phyloP scores from a whole-genome alignment of 2,329 filamentous ascomycete genomes.

The Penicillium sp. region DNA sequence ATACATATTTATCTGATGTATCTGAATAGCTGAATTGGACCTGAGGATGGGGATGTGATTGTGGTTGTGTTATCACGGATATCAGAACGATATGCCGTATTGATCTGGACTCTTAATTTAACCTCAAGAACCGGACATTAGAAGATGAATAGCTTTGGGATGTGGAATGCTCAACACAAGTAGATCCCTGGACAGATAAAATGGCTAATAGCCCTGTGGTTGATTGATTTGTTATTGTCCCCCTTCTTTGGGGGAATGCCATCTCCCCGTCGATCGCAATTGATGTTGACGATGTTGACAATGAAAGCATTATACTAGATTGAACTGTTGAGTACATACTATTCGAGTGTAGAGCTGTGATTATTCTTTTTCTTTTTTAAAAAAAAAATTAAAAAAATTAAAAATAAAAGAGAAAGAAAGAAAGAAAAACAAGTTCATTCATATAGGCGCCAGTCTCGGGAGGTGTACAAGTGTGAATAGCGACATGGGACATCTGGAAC shows the following conservation, averaged over 20 bases:
- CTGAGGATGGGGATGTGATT: neutral
- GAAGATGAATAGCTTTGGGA: neutral
- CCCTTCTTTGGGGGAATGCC: constrained; percentile 6
- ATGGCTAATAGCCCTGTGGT: neutral
- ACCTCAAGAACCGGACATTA: neutral
- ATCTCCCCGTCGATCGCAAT: neutral
- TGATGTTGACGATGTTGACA: neutral
- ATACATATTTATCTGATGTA: neutral
- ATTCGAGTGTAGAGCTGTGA: neutral
- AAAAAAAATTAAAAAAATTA: no score
- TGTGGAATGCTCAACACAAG: neutral
- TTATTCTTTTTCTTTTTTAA: neutral
- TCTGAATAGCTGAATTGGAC: neutral
- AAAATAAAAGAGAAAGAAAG: no score
- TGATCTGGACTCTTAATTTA: neutral
- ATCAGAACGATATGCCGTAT: neutral
- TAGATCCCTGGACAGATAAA: neutral
- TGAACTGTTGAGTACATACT: neutral
- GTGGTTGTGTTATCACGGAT: no score
- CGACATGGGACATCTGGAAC: neutral
- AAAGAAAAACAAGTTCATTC: no score
- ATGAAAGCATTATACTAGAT: neutral
- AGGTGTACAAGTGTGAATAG: neutral
- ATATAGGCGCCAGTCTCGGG: neutral
- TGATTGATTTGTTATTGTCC: neutral